phyloP scores from a whole-genome alignment of 768 basidiomycete genomes.

The Lactarius vividus region DNA sequence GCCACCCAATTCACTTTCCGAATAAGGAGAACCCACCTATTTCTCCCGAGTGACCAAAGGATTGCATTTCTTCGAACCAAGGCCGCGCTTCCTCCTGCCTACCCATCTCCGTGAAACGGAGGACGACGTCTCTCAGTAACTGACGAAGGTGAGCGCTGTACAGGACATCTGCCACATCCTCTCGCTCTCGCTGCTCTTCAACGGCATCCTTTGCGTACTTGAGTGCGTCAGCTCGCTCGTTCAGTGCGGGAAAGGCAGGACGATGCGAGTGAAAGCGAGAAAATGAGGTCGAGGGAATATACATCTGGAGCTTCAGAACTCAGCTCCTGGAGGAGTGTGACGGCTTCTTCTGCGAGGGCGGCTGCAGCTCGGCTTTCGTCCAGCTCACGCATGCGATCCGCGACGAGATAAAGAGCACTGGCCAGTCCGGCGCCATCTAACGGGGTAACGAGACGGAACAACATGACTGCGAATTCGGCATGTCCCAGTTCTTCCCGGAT shows the following conservation, averaged over 20 bases:
- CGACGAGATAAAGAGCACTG: conserved; percentile 9
- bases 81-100: not conserved
- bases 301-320: not conserved
- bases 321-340: conserved; percentile 7
- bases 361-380: conserved; percentile 10
- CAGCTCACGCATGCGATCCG: conserved; percentile 20
- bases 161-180: not conserved
- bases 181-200: conserved; percentile 17
- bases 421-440: conserved; percentile 6
- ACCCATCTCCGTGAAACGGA: conserved; percentile 8
- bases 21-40: not conserved
- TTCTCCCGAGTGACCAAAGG: not conserved
- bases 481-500: conserved; percentile 5
- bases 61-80: conserved; percentile 11
- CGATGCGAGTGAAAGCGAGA: conserved; percentile 19
- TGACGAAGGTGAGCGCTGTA: conserved; percentile 3
- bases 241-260: conserved; percentile 16
- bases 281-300: conserved; percentile 12
- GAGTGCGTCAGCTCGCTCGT: conserved; percentile 7
- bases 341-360: conserved; percentile 11
- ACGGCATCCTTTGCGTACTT: conserved; percentile 21
- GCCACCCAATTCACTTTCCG: not conserved
- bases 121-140: conserved; percentile 13
- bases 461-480: conserved; percentile 4
- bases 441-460: conserved; percentile 13